phyloP scores from a whole-genome alignment of 2,329 filamentous ascomycete species.

The Venturia pyrina region DNA sequence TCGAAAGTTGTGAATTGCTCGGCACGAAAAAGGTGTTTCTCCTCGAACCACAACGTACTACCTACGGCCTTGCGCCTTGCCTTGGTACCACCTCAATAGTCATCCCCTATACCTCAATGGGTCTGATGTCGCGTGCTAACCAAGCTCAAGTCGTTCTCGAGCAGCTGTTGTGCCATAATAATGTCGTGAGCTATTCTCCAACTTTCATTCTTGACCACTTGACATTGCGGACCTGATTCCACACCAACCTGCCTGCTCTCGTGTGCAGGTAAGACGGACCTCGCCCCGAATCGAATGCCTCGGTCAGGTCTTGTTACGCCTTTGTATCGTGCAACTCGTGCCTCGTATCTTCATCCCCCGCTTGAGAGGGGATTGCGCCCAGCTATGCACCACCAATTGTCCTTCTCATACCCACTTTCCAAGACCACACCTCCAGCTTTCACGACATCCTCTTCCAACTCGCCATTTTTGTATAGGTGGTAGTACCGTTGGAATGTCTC shows the following conservation, averaged over 20 bases:
- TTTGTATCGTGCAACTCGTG: not conserved
- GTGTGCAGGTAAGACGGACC: not conserved
- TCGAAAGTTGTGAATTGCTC: not conserved
- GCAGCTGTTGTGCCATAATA: not conserved
- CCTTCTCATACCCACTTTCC: slow-evolving; percentile 83
- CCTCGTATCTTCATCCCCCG: not conserved
- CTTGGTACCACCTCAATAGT: not conserved
- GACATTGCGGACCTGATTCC: not conserved
- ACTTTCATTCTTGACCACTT: not conserved
- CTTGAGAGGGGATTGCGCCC: slow-evolving; percentile 16
- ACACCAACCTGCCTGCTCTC: not conserved
- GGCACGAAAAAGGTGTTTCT: not conserved
- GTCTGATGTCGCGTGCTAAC: not conserved
- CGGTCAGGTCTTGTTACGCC: not conserved
- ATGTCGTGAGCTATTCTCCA: not conserved
- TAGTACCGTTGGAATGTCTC: slow-evolving; percentile 83
- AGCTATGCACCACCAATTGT: slow-evolving; percentile 93
- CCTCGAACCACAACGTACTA: not conserved
- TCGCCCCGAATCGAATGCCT: not conserved
- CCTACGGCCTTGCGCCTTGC: not conserved
- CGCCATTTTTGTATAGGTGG: slow-evolving; percentile 78
- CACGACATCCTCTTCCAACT: slow-evolving; percentile 70
- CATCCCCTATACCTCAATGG: not conserved
- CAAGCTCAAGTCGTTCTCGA: not conserved
- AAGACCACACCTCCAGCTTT: slow-evolving; percentile 66